phyloP scores from a whole-genome alignment of 768 basidiomycete genomes.

The Saitozyma podzolica region DNA sequence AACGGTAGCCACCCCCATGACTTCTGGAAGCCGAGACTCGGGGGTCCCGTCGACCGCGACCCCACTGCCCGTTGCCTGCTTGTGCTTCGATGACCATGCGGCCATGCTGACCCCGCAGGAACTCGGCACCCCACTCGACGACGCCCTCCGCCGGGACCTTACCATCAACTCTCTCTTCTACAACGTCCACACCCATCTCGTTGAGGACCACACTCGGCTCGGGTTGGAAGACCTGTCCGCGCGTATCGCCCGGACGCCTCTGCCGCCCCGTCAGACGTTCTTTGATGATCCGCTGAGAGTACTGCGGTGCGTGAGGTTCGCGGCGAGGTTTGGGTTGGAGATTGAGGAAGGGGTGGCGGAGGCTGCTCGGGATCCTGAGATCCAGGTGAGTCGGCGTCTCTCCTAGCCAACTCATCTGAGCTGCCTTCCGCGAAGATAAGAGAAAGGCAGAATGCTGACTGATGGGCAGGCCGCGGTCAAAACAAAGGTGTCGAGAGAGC shows the following conservation, averaged over 20 bases:
- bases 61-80: too few species aligned
- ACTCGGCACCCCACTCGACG: constrained; percentile 88
- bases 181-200: constrained; percentile 78
- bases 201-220: constrained; percentile 83
- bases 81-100: too few species aligned
- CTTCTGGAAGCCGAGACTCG: neutral
- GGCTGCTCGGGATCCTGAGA: constrained; percentile 59
- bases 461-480: constrained; percentile 63
- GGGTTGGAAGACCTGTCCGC: constrained; percentile 79
- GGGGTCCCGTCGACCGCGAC: too few species aligned
- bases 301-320: constrained; percentile 86
- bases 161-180: constrained; percentile 97
- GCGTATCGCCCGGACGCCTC: constrained; percentile 81
- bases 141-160: constrained; percentile 84
- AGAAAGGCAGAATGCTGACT: too few species aligned
- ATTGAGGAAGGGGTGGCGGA: constrained; percentile 55
- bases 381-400: constrained; percentile 52
- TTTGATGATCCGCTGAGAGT: constrained; percentile 90
- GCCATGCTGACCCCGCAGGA: constrained; percentile 56
- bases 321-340: constrained; percentile 81
- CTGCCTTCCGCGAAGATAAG: too few species aligned
- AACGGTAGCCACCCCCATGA: neutral
- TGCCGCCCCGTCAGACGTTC: constrained; percentile 84
- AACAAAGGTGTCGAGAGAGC: constrained; percentile 82
- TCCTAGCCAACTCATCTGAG: neutral